These are phyloP conservation scores for Solanum hybrid DNA, from an alignment of 305 asterid genomes.

Conservation along the genomic window DNA sequence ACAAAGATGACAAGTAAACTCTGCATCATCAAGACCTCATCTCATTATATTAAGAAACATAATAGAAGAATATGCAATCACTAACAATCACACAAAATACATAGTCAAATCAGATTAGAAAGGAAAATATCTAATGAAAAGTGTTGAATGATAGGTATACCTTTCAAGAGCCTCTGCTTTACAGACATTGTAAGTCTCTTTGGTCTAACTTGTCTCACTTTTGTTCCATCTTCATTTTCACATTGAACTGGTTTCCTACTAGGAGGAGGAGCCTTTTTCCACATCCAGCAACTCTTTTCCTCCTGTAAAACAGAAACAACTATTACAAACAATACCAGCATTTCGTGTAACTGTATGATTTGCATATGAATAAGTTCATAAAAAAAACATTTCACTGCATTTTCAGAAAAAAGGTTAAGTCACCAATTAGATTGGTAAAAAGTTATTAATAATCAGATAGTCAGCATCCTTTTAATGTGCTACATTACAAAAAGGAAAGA, in stretches of 20 bases:
- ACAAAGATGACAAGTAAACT: slow-evolving; percentile 68
- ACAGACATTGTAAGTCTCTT: slow-evolving; percentile 24
- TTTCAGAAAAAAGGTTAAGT: not conserved
- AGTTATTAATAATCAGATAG: not conserved
- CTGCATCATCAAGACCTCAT: slow-evolving; percentile 32
- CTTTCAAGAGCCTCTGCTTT: slow-evolving; percentile 68
- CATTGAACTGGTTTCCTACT: slow-evolving; percentile 33
- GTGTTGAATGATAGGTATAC: slow-evolving; percentile 22
- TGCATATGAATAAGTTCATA: not conserved
- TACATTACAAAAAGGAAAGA: not conserved
- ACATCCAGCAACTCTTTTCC: slow-evolving; percentile 50
- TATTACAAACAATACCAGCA: not conserved
- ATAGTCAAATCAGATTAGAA: not conserved
- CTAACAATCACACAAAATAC: not conserved
- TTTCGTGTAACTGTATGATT: not conserved
- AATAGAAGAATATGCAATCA: not conserved
- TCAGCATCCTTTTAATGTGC: not conserved
- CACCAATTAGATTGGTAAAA: not conserved
- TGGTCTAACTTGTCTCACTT: slow-evolving; percentile 29
- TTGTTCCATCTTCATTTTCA: slow-evolving; percentile 29
- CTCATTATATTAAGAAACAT: not conserved
- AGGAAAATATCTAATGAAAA: not conserved
- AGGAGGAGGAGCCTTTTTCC: slow-evolving; percentile 65
- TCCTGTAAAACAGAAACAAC: slow-evolving; percentile 34
- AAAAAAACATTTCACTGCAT: not conserved